A percentile compares a stretch with the other conserved stretches of the same genome.
Evolutionary conservation across 257 asterid genomes (phyloP).

Genomic region (Solanum pimpinellifolium): DNA sequence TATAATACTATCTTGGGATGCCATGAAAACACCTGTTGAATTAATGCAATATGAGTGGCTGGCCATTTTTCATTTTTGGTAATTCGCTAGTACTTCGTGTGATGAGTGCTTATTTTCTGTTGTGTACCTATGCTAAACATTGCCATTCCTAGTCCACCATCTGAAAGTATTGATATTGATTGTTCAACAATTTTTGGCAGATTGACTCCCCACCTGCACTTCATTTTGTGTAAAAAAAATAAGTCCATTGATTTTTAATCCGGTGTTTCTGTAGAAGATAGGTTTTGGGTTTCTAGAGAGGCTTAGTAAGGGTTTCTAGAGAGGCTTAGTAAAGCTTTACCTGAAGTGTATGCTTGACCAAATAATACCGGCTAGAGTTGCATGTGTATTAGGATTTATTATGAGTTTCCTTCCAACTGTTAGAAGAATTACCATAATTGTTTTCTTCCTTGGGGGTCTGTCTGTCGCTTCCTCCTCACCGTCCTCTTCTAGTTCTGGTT

Average conservation of each 20-base stretch:
- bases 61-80: neutral
- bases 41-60: neutral
- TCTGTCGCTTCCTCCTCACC: conserved; percentile 19
- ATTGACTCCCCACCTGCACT: conserved; percentile 47
- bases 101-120: conserved; percentile 1
- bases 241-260: neutral
- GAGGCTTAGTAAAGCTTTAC: conserved; percentile 13
- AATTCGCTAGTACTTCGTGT: neutral
- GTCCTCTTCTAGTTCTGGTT: conserved; percentile 16
- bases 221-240: conserved; percentile 7
- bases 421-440: conserved; percentile 18
- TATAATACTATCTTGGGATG: conserved; percentile 61
- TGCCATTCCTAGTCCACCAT: conserved; percentile 98
- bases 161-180: conserved; percentile 55
- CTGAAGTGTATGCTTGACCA: conserved; percentile 87
- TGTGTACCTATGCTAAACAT: conserved; percentile 86
- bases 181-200: conserved; percentile 49
- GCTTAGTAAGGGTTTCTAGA: neutral
- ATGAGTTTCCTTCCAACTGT: conserved; percentile 61
- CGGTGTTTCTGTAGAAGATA: neutral
- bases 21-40: conserved; percentile 74
- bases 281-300: neutral
- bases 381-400: conserved; percentile 69
- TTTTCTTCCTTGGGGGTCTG: conserved; percentile 18
- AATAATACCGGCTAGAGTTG: conserved; percentile 56